Conservation (phyloP, 164 flowering plant species). For the Saururus chinensis region DNA sequence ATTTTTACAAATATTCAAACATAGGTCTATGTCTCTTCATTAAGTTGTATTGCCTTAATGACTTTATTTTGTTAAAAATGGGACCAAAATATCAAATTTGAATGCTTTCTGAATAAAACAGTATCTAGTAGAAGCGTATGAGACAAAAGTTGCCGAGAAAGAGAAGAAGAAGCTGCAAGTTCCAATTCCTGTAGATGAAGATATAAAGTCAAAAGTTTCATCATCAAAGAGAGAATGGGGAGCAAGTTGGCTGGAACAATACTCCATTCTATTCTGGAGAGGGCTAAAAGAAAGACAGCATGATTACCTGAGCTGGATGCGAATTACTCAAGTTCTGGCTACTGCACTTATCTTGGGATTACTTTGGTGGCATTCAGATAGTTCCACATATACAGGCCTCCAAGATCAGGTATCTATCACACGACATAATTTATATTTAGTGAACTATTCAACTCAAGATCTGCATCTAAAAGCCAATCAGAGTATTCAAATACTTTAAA, state of each 20-base stretch:
- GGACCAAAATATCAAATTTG: too few relatives aligned
- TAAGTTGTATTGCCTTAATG: not conserved
- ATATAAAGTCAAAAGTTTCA: not conserved
- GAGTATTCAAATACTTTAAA: not conserved
- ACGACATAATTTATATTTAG: not conserved
- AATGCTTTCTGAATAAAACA: slow-evolving; percentile 4
- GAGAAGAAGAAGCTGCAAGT: slow-evolving; percentile 10
- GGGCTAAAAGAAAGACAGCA: slow-evolving; percentile 30
- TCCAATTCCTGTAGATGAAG: slow-evolving; percentile 3
- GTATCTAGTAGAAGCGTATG: slow-evolving; percentile 29
- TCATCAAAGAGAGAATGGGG: slow-evolving; percentile 14
- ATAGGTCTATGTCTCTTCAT: too few relatives aligned
- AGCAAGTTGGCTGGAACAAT: slow-evolving; percentile 32
- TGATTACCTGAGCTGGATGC: slow-evolving; percentile 21
- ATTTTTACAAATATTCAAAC: too few relatives aligned
- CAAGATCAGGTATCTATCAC: slow-evolving; percentile 10
- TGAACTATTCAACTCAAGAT: too few relatives aligned
- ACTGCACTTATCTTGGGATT: slow-evolving; percentile 25
- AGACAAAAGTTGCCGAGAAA: slow-evolving; percentile 6
- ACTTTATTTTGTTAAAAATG: not conserved
- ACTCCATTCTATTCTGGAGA: slow-evolving; percentile 21
- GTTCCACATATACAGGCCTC: slow-evolving; percentile 4
- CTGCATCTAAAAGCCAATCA: not conserved
- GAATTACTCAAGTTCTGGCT: slow-evolving; percentile 24
- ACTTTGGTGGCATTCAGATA: slow-evolving; percentile 39